Evolutionary conservation across 1,284 basidiomycete species (phyloP).

Genomic region (Tilletia setariae): DNA sequence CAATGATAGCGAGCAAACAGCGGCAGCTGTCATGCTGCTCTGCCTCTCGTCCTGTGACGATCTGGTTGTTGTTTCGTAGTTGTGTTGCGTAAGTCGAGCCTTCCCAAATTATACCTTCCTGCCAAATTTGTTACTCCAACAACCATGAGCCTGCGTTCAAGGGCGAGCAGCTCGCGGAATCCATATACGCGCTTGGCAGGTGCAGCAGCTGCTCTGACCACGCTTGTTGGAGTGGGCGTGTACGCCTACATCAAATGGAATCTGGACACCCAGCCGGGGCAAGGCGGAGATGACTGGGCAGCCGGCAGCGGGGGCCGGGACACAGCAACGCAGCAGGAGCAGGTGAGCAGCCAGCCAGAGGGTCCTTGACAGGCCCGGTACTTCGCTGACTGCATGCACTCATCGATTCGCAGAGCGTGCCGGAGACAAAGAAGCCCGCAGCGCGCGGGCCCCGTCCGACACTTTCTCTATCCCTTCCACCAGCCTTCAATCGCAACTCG

Average conservation of each 20-base stretch:
- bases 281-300: constrained; percentile 9
- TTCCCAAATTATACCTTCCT: too few species aligned
- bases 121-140: background rate
- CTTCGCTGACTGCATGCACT: too few species aligned
- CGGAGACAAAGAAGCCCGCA: too few species aligned
- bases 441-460: constrained; percentile 9
- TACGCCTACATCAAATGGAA: background rate
- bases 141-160: background rate
- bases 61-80: too few species aligned
- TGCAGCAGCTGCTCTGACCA: background rate
- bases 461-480: constrained; percentile 22
- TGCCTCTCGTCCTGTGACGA: too few species aligned
- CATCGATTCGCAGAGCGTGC: too few species aligned
- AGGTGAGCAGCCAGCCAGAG: background rate
- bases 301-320: background rate
- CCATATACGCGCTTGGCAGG: background rate
- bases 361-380: background rate
- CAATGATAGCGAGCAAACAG: too few species aligned
- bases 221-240: background rate
- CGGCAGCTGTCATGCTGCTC: background rate
- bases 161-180: background rate
- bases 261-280: constrained; percentile 3
- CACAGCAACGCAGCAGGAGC: background rate
- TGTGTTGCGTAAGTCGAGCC: too few species aligned
- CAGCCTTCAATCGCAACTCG: constrained; percentile 18